Percentiles rank a stretch among this genome's conserved stretches.
These are phyloP conservation scores for Hansenula sp. DNA, from an alignment of 1,139 yeast species.

Conservation along the genomic window DNA sequence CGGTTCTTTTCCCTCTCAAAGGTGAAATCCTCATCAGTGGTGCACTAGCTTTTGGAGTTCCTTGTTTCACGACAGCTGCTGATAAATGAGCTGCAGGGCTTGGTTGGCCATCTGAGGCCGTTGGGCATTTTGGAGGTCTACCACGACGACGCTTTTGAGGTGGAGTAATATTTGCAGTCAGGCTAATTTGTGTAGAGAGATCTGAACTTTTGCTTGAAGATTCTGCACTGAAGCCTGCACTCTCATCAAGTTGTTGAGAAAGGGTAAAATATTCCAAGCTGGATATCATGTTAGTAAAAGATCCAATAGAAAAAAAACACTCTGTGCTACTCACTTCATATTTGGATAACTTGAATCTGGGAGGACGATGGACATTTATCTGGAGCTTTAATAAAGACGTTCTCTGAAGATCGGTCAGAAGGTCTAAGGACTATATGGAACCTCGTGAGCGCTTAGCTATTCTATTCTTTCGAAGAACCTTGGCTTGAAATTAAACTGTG, in stretches of 20 bases:
- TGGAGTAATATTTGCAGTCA: slow-evolving; percentile 9
- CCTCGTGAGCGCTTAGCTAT: too few relatives aligned
- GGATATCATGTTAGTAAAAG: neutral
- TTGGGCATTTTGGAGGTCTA: slow-evolving; percentile 20
- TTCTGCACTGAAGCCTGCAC: neutral
- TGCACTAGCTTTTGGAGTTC: slow-evolving; percentile 21
- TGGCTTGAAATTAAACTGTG: too few relatives aligned
- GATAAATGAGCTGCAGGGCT: slow-evolving; percentile 22
- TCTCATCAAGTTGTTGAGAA: neutral
- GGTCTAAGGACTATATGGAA: too few relatives aligned
- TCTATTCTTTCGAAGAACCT: too few relatives aligned
- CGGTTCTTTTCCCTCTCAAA: slow-evolving; percentile 5
- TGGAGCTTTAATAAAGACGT: too few relatives aligned
- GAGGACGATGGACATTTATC: slow-evolving; percentile 7
- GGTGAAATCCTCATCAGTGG: slow-evolving; percentile 25
- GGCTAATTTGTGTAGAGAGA: neutral
- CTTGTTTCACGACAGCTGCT: slow-evolving; percentile 23
- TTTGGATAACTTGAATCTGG: slow-evolving; percentile 1
- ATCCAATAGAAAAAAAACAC: neutral
- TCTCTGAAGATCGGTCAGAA: too few relatives aligned
- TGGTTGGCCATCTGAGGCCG: slow-evolving; percentile 6
- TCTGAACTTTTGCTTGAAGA: neutral
- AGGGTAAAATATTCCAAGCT: slow-evolving; percentile 4
- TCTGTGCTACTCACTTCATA: neutral
- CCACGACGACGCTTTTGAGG: slow-evolving; percentile 25